These are phyloP conservation scores for Suillus americanus DNA, from an alignment of 768 basidiomycete genomes.

Conservation along the genomic window DNA sequence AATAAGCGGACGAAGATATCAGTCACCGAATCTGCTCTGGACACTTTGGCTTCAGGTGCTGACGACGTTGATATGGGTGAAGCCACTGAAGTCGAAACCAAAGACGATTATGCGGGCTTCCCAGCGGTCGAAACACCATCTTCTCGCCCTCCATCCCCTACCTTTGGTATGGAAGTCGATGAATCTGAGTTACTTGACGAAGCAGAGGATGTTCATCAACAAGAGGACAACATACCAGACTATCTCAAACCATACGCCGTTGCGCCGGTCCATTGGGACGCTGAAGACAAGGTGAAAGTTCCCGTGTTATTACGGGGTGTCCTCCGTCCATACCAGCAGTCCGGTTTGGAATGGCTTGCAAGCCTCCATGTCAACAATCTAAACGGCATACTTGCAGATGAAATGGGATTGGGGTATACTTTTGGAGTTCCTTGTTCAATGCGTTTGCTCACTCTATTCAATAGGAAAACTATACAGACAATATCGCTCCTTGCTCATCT, in stretches of 20 bases:
- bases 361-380: slow-evolving; percentile 78
- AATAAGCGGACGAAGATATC: neutral
- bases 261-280: slow-evolving; percentile 67
- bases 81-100: neutral
- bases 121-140: neutral
- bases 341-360: slow-evolving; percentile 93
- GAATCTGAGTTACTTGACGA: slow-evolving; percentile 10
- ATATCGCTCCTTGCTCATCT: slow-evolving; percentile 92
- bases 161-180: neutral
- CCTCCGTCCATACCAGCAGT: slow-evolving; percentile 90
- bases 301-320: slow-evolving; percentile 81
- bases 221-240: slow-evolving; percentile 42
- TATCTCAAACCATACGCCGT: slow-evolving; percentile 73
- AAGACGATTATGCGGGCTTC: neutral
- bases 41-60: neutral
- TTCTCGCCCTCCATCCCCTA: neutral
- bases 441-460: slow-evolving; percentile 2
- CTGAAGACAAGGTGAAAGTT: slow-evolving; percentile 54
- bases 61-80: neutral
- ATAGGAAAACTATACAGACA: slow-evolving; percentile 94
- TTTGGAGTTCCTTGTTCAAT: neutral
- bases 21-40: neutral
- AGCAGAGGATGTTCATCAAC: slow-evolving; percentile 40
- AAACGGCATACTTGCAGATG: slow-evolving; percentile 87
- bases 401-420: slow-evolving; percentile 91